Conservation (phyloP, 441 rosid species). For the Arabidopsis hybrid region DNA sequence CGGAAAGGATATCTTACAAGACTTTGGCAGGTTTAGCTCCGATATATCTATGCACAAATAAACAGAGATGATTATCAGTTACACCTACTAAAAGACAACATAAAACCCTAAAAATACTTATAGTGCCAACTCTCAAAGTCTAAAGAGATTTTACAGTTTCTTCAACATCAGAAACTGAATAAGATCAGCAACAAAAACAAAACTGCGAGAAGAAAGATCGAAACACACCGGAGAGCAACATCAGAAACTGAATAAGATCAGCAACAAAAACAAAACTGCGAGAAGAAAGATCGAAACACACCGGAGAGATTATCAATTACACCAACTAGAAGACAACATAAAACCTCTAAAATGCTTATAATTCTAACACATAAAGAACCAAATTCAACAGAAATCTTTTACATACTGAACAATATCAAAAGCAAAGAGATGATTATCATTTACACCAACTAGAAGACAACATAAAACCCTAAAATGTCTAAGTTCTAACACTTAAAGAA, state of each 20-base stretch:
- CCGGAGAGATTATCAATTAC: background rate
- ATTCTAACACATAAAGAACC: background rate
- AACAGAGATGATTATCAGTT: constrained; percentile 49
- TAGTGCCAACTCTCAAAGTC: background rate
- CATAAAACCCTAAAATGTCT: background rate
- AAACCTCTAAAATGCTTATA: background rate
- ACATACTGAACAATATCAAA: no score
- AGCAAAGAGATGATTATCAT: background rate
- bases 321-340: background rate
- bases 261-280: background rate
- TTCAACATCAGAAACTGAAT: constrained; percentile 3
- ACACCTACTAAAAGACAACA: background rate
- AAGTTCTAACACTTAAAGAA: background rate
- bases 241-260: background rate
- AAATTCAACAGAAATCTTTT: no score
- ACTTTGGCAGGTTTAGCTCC: constrained; percentile 81
- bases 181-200: background rate
- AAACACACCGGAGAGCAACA: background rate
- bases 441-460: background rate
- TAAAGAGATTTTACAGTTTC: background rate
- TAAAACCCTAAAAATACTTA: background rate
- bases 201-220: background rate
- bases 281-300: constrained; percentile 18
- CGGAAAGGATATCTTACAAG: constrained; percentile 79
- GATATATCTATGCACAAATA: constrained; percentile 63